Base-by-base conservation (phyloP, 176 grass and related monocot genomes). In the Triticum dicoccoides region DNA sequence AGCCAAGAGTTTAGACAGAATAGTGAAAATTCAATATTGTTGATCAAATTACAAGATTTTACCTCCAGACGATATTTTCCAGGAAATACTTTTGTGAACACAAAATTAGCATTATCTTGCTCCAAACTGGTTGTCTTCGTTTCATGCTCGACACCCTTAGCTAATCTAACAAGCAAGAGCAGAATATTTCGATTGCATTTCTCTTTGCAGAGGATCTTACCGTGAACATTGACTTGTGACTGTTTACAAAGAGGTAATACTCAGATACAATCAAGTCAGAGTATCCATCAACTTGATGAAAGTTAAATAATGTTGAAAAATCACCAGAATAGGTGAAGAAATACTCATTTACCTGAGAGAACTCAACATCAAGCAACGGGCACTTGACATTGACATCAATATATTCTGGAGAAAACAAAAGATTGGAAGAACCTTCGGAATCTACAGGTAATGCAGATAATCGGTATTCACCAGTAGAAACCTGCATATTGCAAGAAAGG, bases 41-140 rank as follows among this genome's bases (percentile, higher is more conserved):
- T 27, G 54, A 85, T 42, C 27, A 61, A 24, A 9, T 42, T 30
- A 65, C 77, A 84, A 74, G 23, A 14, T 54, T 66, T 91, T 94
- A 96, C 94, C 94, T 96, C 89, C 44, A 96, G 83, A 81, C 47
- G 89, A 88, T 96, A 99, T 84, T 96, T 99, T 88, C 97, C 97
- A 44, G 97, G 97, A 89, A 99, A 94, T 79, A 99, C 92, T 86
- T 99, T 96, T 14, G 67, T 77, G 81, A 96, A 96, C 62, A 86
- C 61, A 90, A 99, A 99, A 83, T 90, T 85, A 74, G 70, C 54
- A 87, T 85, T 88, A 76, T 96, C 92, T 68, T 94, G 86, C 34
- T 82, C 87, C 90, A 96, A 88, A 56, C 73, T 84, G 86, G 80
- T 64, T 13, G 86, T 91, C 84, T 44, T 91, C 72, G 69, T 96